A percentile compares a stretch with the other conserved stretches of the same genome.
These are phyloP conservation scores for Citrus cavaleriei DNA, from an alignment of 345 rosid species.

Conservation along the genomic window DNA sequence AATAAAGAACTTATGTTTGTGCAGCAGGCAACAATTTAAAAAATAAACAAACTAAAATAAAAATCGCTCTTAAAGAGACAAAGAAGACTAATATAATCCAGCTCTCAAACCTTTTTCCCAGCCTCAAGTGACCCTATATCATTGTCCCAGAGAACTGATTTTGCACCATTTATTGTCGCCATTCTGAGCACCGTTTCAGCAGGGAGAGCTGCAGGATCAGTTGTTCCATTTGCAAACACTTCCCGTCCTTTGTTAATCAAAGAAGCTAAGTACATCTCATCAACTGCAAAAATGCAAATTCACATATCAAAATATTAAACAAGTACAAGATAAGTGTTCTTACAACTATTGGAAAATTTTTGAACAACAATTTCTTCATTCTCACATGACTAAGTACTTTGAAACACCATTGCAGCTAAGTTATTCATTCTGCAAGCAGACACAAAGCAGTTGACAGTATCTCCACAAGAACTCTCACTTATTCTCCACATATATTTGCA, in stretches of 20 bases:
- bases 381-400: not conserved
- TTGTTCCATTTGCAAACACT: constrained; percentile 38
- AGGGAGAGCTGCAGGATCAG: constrained; percentile 64
- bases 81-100: not conserved
- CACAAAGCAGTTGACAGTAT: not conserved
- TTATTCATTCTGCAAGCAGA: not conserved
- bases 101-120: constrained; percentile 52
- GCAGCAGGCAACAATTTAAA: not conserved
- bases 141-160: constrained; percentile 63
- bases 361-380: not conserved
- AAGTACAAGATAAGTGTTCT: not conserved
- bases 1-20: not conserved
- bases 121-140: constrained; percentile 72
- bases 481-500: not conserved
- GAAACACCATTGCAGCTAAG: not conserved
- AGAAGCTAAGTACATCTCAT: constrained; percentile 74
- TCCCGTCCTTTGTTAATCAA: constrained; percentile 61
- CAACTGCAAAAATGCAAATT: constrained; percentile 37
- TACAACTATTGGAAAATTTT: not conserved
- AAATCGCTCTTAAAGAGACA: not conserved
- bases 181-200: constrained; percentile 58
- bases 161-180: constrained; percentile 68
- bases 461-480: not conserved
- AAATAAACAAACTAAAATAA: too few species aligned
- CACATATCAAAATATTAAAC: constrained; percentile 3